These are phyloP conservation scores for Gremmenia infestans DNA, from an alignment of 2,329 filamentous ascomycete genomes.

Conservation along the genomic window DNA sequence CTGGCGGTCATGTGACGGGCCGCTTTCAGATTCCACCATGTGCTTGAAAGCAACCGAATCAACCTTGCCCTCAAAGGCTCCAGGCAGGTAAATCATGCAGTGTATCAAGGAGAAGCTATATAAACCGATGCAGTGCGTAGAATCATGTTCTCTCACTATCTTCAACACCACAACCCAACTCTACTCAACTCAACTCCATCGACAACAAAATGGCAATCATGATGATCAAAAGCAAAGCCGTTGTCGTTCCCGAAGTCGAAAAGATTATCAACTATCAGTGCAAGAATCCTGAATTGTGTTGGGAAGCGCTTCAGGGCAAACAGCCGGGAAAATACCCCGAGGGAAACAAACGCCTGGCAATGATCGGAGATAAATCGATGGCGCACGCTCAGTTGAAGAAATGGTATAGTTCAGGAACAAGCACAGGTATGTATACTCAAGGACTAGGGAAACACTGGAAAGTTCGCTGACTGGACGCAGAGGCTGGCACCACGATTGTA, in stretches of 20 bases:
- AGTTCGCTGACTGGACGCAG: background rate
- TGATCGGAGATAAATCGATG: conserved; percentile 2
- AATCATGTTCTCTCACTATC: background rate
- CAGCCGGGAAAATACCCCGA: background rate
- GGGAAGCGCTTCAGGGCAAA: conserved; percentile 1
- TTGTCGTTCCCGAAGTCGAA: background rate
- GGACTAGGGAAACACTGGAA: background rate
- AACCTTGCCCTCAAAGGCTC: background rate
- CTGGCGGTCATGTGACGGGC: background rate
- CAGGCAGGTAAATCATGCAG: background rate
- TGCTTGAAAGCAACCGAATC: too few species aligned
- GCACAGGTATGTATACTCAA: background rate
- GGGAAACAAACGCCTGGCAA: conserved; percentile 3
- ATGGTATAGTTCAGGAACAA: background rate
- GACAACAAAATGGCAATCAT: background rate
- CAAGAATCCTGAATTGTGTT: background rate
- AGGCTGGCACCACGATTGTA: background rate
- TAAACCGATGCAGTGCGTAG: background rate
- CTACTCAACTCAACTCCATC: background rate
- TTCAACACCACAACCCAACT: background rate
- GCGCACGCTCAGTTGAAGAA: background rate
- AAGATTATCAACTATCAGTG: background rate
- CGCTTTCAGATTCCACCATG: too few species aligned
- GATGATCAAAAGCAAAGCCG: background rate
- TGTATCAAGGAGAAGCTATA: background rate